Percentiles rank a stretch among this genome's conserved stretches.
Evolutionary conservation across 306 rosid species (phyloP).

Genomic region (Mimosa pudica): DNA sequence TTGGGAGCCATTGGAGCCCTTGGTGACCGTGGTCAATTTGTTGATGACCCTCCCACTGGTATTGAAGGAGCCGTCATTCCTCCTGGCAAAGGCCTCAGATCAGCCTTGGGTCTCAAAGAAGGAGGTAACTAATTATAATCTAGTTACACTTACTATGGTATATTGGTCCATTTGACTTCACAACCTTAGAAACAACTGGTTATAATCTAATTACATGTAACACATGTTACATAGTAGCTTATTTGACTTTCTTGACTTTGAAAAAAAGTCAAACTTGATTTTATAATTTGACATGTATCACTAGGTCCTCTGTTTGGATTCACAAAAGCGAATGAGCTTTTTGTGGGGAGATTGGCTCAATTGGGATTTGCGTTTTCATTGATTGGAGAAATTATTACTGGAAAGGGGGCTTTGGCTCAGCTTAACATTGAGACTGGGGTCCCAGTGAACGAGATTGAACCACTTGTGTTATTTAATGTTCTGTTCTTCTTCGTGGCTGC

Average conservation of each 20-base stretch:
- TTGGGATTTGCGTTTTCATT: conserved; percentile 89
- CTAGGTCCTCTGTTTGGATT: conserved; percentile 95
- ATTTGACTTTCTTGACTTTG: too few species aligned
- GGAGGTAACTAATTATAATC: conserved; percentile 50
- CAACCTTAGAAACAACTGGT: too few species aligned
- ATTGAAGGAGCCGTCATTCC: conserved; percentile 66
- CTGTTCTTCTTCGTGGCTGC: conserved; percentile 95
- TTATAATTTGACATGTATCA: not conserved
- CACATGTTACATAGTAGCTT: too few species aligned
- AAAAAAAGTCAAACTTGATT: too few species aligned
- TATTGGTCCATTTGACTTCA: too few species aligned
- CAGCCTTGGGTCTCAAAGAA: conserved; percentile 81
- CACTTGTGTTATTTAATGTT: conserved; percentile 82
- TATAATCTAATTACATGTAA: too few species aligned
- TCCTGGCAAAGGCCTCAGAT: conserved; percentile 68
- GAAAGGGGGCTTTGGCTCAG: conserved; percentile 96
- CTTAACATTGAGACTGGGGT: conserved; percentile 94
- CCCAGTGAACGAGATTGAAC: conserved; percentile 89
- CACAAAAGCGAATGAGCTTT: conserved; percentile 87
- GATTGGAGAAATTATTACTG: conserved; percentile 92
- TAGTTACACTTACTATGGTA: too few species aligned
- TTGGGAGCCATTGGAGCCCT: conserved; percentile 98
- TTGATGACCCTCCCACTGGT: conserved; percentile 74
- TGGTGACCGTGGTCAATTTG: conserved; percentile 91
- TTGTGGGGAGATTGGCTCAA: conserved; percentile 98